phyloP scores from a whole-genome alignment of 1,284 basidiomycete genomes.

The Vanrija humicola region DNA sequence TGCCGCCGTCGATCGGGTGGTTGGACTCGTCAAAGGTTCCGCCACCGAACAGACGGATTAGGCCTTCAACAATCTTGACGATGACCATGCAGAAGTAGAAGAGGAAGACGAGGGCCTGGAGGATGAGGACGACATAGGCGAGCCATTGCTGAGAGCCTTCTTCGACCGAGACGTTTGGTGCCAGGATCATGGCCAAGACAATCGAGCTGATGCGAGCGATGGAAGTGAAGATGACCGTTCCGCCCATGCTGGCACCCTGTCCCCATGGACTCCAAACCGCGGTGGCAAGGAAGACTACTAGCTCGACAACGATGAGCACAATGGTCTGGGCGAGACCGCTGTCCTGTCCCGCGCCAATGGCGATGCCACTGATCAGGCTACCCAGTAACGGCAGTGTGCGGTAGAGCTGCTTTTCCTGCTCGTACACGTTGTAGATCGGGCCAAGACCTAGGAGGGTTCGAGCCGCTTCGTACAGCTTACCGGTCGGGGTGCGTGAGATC shows the following conservation, averaged over 20 bases:
- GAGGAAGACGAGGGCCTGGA: slow-evolving; percentile 79
- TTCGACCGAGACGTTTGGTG: slow-evolving; percentile 69
- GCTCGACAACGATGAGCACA: slow-evolving; percentile 79
- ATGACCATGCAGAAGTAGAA: slow-evolving; percentile 73
- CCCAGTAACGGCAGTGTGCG: slow-evolving; percentile 72
- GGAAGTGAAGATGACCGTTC: slow-evolving; percentile 85
- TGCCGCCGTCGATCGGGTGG: slow-evolving; percentile 73
- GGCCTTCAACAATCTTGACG: slow-evolving; percentile 77
- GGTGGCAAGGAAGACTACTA: slow-evolving; percentile 74
- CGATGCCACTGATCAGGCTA: slow-evolving; percentile 73
- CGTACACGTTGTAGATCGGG: slow-evolving; percentile 93
- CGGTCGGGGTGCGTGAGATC: slow-evolving; percentile 72
- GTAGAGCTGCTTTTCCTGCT: slow-evolving; percentile 86
- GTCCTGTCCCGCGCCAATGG: slow-evolving; percentile 81
- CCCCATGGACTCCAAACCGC: slow-evolving; percentile 96
- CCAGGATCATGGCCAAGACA: slow-evolving; percentile 65
- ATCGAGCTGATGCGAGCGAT: slow-evolving; percentile 84
- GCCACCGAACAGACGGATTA: slow-evolving; percentile 70
- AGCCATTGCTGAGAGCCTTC: slow-evolving; percentile 79
- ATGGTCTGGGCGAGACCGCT: slow-evolving; percentile 89
- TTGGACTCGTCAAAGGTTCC: slow-evolving; percentile 80
- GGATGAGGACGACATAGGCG: slow-evolving; percentile 82
- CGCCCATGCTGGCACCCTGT: slow-evolving; percentile 90
- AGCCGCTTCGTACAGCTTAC: slow-evolving; percentile 91
- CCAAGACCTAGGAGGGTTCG: slow-evolving; percentile 84